phyloP scores from a whole-genome alignment of 2,329 filamentous ascomycete species.

The Lecanoromycetidae sp. region DNA sequence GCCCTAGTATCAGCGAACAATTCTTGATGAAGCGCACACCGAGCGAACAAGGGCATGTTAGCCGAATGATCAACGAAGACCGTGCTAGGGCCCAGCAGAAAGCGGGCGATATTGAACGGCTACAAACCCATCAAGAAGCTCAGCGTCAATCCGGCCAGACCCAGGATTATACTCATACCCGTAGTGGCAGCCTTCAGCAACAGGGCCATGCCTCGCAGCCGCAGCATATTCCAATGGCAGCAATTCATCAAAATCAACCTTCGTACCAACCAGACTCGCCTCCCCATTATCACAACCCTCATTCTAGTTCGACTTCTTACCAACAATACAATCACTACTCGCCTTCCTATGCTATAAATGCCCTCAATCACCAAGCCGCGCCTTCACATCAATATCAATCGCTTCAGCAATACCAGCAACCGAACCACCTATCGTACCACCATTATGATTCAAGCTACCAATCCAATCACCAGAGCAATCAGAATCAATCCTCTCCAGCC shows the following conservation, averaged over 20 bases:
- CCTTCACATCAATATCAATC: not conserved
- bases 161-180: not conserved
- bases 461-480: not conserved
- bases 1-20: constrained; percentile 13
- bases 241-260: constrained; percentile 8
- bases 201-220: constrained; percentile 11
- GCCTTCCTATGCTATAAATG: constrained; percentile 9
- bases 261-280: constrained; percentile 1
- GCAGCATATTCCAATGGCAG: constrained; percentile 13
- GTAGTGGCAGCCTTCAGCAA: not conserved
- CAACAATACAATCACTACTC: constrained; percentile 9
- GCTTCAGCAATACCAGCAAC: constrained; percentile 4
- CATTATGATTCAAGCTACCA: constrained; percentile 5
- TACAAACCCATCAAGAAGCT: constrained; percentile 5
- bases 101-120: too few relatives aligned
- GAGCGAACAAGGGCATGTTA: constrained; percentile 16
- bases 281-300: constrained; percentile 1
- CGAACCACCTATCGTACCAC: not conserved
- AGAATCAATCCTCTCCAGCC: not conserved
- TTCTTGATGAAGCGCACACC: constrained; percentile 16
- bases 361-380: not conserved
- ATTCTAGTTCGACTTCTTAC: constrained; percentile 5
- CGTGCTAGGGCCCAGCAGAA: constrained; percentile 11
- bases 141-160: constrained; percentile 3
- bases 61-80: constrained; percentile 10